Base-by-base conservation (phyloP, 2,329 filamentous ascomycete species). In the Aspergillus sp. region DNA sequence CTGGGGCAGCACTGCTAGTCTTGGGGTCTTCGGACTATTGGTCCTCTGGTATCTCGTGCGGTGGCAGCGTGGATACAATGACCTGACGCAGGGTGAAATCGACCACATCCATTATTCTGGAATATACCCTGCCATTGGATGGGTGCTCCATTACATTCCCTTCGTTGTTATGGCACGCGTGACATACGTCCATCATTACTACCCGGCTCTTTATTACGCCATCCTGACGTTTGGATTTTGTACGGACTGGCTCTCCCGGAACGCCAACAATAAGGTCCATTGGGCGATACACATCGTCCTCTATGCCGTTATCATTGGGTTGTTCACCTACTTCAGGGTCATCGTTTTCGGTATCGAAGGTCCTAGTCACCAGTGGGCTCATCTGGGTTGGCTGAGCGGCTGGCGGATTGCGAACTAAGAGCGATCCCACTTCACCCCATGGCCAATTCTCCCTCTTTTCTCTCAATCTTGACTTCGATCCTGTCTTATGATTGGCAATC, bases 121-220 rank as follows among this genome's bases (percentile, higher is more conserved):
- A 45, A 69, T 99, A 53, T 99, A 99, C 73, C 93, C 94, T 8
- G 79, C 93, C 51, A 82, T 94, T 50, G 94, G 94, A 57, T 99
- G 94, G 94, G 86, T 96, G 74, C 81, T 99, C 45, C 94, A 99
- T 76, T 99, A 96, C 72, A 76, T 96, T 57, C 94, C 94, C 1
- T 99, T 97, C 74, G 84, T 96, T 65, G 85, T 94, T 67, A 99
- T 99, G 95, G 94, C 91, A 10, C 90, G 94, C 80, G 94, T 99
- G 55, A 99, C 94, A 14, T 99, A 99, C 67, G 94, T 99, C 50
- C 94, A 99, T 73, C 94, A 99, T 78, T 99, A 99, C 80, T 99
- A 97, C 73, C 94, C 94, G 10, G 94, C 94, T 9, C 83, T 99
- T 10, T 99, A 97, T 79, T 99, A 97, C 72, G 92, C 94, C 64